These are phyloP conservation scores for Conticribra weissflogii DNA, from an alignment of 108 stramenopile genomes.

Conservation along the genomic window DNA sequence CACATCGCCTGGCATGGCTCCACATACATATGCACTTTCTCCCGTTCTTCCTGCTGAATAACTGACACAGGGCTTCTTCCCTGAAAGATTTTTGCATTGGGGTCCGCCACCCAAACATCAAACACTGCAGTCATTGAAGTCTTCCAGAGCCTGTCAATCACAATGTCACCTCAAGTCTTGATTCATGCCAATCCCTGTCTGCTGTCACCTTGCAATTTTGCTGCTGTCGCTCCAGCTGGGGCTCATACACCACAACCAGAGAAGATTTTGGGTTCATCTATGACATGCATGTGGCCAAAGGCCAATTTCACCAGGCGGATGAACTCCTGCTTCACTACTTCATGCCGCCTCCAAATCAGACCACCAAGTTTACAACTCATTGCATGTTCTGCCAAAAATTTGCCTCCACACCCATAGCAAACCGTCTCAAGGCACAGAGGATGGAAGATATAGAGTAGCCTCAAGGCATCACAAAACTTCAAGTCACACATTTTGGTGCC, in stretches of 20 bases:
- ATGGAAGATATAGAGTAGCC: slow-evolving; percentile 18
- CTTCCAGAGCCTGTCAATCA: too few relatives aligned
- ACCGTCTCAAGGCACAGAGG: not conserved
- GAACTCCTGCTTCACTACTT: not conserved
- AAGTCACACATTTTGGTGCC: slow-evolving; percentile 17
- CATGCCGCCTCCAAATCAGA: slow-evolving; percentile 19
- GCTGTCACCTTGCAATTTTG: too few relatives aligned
- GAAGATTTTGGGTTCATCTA: not conserved
- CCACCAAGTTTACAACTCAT: slow-evolving; percentile 22
- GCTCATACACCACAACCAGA: not conserved
- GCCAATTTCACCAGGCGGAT: not conserved
- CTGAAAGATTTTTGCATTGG: too few relatives aligned
- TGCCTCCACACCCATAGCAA: slow-evolving; percentile 31
- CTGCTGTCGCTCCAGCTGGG: not conserved
- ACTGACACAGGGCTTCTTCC: too few relatives aligned
- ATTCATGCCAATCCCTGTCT: too few relatives aligned
- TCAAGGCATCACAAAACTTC: slow-evolving; percentile 26
- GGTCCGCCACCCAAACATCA: too few relatives aligned
- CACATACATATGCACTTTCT: too few relatives aligned
- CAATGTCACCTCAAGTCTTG: too few relatives aligned
- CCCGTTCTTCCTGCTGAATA: too few relatives aligned
- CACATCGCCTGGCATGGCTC: too few relatives aligned
- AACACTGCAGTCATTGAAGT: too few relatives aligned
- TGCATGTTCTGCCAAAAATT: slow-evolving; percentile 20
- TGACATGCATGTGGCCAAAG: not conserved